Percentiles rank a stretch among this genome's conserved stretches.
Conservation (phyloP, 2,329 filamentous ascomycete genomes). For the Talaromyces sp. region DNA sequence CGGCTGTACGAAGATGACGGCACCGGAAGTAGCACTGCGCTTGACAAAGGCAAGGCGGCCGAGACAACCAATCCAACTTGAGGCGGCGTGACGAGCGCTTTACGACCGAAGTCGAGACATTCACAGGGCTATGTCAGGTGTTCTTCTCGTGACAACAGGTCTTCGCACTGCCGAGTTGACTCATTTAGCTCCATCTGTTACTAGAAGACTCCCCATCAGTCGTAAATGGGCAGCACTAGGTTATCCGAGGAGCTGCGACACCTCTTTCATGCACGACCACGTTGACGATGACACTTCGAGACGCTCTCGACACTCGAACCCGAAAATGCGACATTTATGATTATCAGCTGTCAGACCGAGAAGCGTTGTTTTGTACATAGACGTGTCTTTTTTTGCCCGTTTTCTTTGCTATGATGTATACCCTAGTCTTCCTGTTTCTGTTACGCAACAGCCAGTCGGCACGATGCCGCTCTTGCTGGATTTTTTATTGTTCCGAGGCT, state of each 20-base stretch:
- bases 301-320: not conserved
- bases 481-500: not conserved
- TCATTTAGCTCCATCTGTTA: not conserved
- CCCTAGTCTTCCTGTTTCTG: not conserved
- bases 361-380: conserved; percentile 3
- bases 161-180: not conserved
- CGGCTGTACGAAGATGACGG: conserved; percentile 56
- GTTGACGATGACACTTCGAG: not conserved
- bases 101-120: not conserved
- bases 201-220: not conserved
- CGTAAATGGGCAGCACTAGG: not conserved
- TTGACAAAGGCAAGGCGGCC: conserved; percentile 30
- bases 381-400: not conserved
- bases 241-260: not conserved
- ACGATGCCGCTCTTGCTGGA: not conserved
- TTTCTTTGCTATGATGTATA: conserved; percentile 3
- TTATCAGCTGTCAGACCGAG: not conserved
- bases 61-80: conserved; percentile 22
- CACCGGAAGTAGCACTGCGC: conserved; percentile 16
- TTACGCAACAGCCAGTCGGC: not conserved
- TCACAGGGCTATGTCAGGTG: not conserved
- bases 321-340: not conserved
- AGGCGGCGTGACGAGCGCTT: conserved; percentile 5
- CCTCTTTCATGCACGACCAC: not conserved
- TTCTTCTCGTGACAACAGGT: not conserved